Evolutionary conservation across 768 basidiomycete genomes (phyloP).

Genomic region (Dioszegia crocea): DNA sequence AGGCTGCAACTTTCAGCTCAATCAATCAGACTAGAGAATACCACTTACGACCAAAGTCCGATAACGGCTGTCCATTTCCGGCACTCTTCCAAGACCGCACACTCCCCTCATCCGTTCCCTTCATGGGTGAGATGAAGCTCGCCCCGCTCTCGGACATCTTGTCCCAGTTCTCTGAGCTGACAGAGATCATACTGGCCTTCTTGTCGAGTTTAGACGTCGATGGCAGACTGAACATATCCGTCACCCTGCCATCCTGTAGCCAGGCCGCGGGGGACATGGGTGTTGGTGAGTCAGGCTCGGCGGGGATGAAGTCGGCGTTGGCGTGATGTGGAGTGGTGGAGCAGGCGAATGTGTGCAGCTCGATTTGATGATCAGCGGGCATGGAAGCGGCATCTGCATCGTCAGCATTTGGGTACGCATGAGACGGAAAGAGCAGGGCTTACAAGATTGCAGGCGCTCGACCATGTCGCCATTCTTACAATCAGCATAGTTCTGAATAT

Average conservation of each 20-base stretch:
- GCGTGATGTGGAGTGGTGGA: slow-evolving; percentile 20
- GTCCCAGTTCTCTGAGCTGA: slow-evolving; percentile 33
- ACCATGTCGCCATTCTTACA: slow-evolving; percentile 36
- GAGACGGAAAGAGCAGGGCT: slow-evolving; percentile 6
- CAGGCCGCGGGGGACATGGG: neutral
- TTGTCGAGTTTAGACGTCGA: neutral
- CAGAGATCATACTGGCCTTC: slow-evolving; percentile 5
- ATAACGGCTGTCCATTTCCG: slow-evolving; percentile 37
- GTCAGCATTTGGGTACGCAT: neutral
- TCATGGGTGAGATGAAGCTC: slow-evolving; percentile 31
- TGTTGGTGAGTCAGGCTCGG: slow-evolving; percentile 2
- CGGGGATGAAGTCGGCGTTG: neutral
- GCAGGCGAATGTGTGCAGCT: slow-evolving; percentile 16
- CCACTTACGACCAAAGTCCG: slow-evolving; percentile 32
- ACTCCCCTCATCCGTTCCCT: slow-evolving; percentile 19
- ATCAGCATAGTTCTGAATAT: slow-evolving; percentile 5
- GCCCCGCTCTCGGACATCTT: slow-evolving; percentile 35
- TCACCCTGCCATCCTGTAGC: neutral
- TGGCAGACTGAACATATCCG: neutral
- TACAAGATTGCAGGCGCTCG: slow-evolving; percentile 34
- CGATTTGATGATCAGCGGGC: slow-evolving; percentile 5
- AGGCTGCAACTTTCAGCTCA: neutral
- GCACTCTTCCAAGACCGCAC: slow-evolving; percentile 39
- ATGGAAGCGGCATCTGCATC: slow-evolving; percentile 22
- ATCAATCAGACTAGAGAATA: slow-evolving; percentile 2